These are phyloP conservation scores for Aspergillus nomiae DNA, from an alignment of 2,329 filamentous ascomycete genomes.

Conservation along the genomic window DNA sequence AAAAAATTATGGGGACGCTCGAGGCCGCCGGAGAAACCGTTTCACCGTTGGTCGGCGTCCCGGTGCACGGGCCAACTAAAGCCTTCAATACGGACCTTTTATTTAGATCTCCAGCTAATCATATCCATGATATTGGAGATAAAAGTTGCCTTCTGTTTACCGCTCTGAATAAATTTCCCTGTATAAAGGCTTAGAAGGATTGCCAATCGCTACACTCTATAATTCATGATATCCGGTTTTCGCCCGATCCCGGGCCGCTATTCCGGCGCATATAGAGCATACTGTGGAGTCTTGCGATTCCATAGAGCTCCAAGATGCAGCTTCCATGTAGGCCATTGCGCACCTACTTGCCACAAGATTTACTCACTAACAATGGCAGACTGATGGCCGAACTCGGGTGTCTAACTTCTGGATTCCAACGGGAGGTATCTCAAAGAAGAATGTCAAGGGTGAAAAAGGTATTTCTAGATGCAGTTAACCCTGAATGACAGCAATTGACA, in stretches of 20 bases:
- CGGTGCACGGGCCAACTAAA: slow-evolving; percentile 9
- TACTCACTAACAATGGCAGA: slow-evolving; percentile 38
- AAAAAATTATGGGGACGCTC: slow-evolving; percentile 14
- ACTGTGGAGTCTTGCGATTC: slow-evolving; percentile 18
- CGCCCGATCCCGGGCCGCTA: slow-evolving; percentile 26
- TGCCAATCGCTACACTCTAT: not conserved
- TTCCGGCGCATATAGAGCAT: slow-evolving; percentile 31
- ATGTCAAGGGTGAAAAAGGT: slow-evolving; percentile 52
- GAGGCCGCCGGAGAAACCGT: slow-evolving; percentile 31
- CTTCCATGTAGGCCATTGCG: slow-evolving; percentile 38
- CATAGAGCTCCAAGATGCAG: slow-evolving; percentile 24
- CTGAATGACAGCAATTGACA: slow-evolving; percentile 44
- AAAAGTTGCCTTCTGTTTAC: not conserved
- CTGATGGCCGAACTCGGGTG: slow-evolving; percentile 61
- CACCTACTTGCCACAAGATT: not conserved
- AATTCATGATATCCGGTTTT: slow-evolving; percentile 32
- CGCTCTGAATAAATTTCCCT: not conserved
- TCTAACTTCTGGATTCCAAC: slow-evolving; percentile 81
- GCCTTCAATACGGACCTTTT: not conserved
- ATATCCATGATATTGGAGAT: not conserved
- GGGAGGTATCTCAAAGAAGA: slow-evolving; percentile 62
- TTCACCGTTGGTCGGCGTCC: slow-evolving; percentile 15
- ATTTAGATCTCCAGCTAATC: slow-evolving; percentile 7
- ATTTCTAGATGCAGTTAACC: not conserved
- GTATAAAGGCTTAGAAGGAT: not conserved